phyloP scores from a whole-genome alignment of 2,329 filamentous ascomycete species.

The Sclerotinia subarctica region DNA sequence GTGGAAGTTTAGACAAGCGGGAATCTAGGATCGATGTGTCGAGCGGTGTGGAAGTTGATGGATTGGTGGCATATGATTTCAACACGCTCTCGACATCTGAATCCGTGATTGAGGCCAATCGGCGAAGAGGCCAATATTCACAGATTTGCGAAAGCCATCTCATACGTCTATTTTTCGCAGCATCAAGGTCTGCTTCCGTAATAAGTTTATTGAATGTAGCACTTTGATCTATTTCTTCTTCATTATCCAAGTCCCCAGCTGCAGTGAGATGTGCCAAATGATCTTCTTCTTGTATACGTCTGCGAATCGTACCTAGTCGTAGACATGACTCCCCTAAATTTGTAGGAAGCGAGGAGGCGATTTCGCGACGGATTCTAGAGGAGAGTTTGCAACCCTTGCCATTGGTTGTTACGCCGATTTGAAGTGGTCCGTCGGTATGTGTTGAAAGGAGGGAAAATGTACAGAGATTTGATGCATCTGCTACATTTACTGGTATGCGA shows the following conservation, averaged over 20 bases:
- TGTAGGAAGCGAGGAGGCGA: constrained; percentile 73
- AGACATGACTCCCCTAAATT: constrained; percentile 75
- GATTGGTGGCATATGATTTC: constrained; percentile 57
- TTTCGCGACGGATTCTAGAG: constrained; percentile 81
- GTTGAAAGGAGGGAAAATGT: constrained; percentile 88
- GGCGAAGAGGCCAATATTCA: constrained; percentile 93
- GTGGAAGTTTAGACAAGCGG: constrained; percentile 49
- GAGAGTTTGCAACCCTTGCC: constrained; percentile 93
- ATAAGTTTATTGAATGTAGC: constrained; percentile 83
- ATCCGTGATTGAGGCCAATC: constrained; percentile 76
- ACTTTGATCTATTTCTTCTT: constrained; percentile 67
- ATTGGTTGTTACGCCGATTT: constrained; percentile 94
- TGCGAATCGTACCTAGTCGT: constrained; percentile 69
- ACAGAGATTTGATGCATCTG: constrained; percentile 81
- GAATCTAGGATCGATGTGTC: constrained; percentile 36
- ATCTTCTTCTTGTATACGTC: constrained; percentile 72
- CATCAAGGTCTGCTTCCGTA: constrained; percentile 67
- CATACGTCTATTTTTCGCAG: constrained; percentile 75
- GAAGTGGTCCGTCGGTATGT: constrained; percentile 83
- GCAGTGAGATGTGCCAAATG: constrained; percentile 42
- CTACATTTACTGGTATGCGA: constrained; percentile 89
- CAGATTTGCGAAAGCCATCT: constrained; percentile 95
- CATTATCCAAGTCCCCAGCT: constrained; percentile 36
- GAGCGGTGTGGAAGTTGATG: constrained; percentile 35
- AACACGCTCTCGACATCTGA: constrained; percentile 75